Conservation (phyloP, 177 flowering plant genomes). For the Tripterygium wilfordii region DNA sequence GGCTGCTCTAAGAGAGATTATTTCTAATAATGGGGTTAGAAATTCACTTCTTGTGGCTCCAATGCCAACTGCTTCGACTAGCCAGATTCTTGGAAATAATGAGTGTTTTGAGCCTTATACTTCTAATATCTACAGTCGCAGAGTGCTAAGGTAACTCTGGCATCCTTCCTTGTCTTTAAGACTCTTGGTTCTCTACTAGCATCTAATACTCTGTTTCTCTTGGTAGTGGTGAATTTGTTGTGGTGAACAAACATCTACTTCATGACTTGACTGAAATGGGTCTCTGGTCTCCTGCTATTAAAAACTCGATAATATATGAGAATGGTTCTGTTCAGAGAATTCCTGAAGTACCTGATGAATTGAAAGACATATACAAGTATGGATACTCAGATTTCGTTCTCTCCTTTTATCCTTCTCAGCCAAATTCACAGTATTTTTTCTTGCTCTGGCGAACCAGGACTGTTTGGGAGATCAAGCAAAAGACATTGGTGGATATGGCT, state of each 20-base stretch:
- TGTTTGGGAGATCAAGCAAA: slow-evolving; percentile 99
- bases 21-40: slow-evolving; percentile 65
- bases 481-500: slow-evolving; percentile 92
- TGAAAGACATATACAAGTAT: slow-evolving; percentile 82
- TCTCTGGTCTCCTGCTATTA: slow-evolving; percentile 82
- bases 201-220: slow-evolving; percentile 5
- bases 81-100: slow-evolving; percentile 98
- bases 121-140: slow-evolving; percentile 92
- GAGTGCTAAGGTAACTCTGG: slow-evolving; percentile 71
- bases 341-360: slow-evolving; percentile 68
- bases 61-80: slow-evolving; percentile 99
- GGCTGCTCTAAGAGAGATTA: slow-evolving; percentile 63
- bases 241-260: slow-evolving; percentile 97
- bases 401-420: too few species aligned
- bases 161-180: not conserved
- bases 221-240: slow-evolving; percentile 98
- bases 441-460: slow-evolving; percentile 70
- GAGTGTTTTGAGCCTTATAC: slow-evolving; percentile 99
- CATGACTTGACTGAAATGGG: slow-evolving; percentile 98
- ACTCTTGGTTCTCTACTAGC: not conserved
- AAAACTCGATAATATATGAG: slow-evolving; percentile 79
- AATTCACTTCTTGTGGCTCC: slow-evolving; percentile 97
- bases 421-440: too few species aligned
- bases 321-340: slow-evolving; percentile 84
- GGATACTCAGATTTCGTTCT: not conserved